These are phyloP conservation scores for Magnusiomyces ingens DNA, from an alignment of 1,139 yeast species.

Conservation along the genomic window DNA sequence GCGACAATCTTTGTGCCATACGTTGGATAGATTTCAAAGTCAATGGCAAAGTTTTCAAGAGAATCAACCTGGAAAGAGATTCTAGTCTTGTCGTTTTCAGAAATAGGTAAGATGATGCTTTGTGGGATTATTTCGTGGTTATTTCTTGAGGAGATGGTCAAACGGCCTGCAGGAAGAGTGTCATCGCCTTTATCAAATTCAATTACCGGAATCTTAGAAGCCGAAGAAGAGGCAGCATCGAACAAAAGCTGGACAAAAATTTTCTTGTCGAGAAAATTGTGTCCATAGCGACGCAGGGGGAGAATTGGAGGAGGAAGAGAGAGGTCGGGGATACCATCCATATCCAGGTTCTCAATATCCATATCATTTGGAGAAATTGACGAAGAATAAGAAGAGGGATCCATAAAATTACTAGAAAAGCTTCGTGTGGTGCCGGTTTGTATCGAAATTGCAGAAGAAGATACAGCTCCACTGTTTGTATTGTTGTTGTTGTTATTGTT, in stretches of 20 bases:
- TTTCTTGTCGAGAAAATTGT: conserved; percentile 85
- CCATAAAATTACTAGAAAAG: conserved; percentile 9
- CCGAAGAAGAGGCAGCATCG: conserved; percentile 40
- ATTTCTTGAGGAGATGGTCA: conserved; percentile 60
- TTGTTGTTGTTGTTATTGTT: not conserved
- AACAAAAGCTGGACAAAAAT: conserved; percentile 72
- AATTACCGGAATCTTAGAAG: conserved; percentile 34
- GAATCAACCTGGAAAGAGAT: conserved; percentile 84
- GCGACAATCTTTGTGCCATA: conserved; percentile 92
- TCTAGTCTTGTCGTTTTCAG: conserved; percentile 56
- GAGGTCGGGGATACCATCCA: conserved; percentile 80
- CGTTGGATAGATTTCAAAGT: conserved; percentile 88
- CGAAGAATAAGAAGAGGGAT: conserved; percentile 4
- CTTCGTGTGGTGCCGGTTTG: conserved; percentile 3
- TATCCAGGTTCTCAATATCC: conserved; percentile 32
- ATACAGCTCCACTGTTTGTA: not conserved
- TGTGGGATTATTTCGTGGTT: conserved; percentile 70
- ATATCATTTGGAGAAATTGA: conserved; percentile 19
- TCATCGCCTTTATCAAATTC: conserved; percentile 34
- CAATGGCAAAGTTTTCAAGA: conserved; percentile 69
- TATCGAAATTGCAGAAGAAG: not conserved
- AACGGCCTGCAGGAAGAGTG: conserved; percentile 42
- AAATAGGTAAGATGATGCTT: conserved; percentile 70
- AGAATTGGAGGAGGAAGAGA: conserved; percentile 93
- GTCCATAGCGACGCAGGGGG: conserved; percentile 90